Conservation (phyloP, 2,329 filamentous ascomycete species). For the Botrytis medusae region DNA sequence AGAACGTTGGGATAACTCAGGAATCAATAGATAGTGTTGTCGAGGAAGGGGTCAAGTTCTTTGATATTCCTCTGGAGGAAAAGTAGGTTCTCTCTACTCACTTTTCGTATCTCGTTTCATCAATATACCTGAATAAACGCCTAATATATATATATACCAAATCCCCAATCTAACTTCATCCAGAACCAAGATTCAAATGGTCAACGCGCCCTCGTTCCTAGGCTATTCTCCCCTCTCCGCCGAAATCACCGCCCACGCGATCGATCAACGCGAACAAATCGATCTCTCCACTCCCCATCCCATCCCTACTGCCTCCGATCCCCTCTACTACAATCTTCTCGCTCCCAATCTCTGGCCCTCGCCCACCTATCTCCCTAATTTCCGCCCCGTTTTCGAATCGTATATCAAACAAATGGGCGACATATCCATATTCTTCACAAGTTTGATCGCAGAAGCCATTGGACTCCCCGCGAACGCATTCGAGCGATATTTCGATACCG, state of each 20-base stretch:
- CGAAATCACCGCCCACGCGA: conserved; percentile 70
- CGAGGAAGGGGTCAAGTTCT: conserved; percentile 68
- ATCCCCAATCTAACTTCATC: conserved; percentile 24
- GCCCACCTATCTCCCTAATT: conserved; percentile 59
- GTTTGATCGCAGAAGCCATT: conserved; percentile 81
- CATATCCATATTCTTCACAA: conserved; percentile 73
- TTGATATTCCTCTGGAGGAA: conserved; percentile 72
- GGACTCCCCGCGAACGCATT: conserved; percentile 69
- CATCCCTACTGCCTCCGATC: conserved; percentile 59
- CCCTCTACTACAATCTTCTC: conserved; percentile 72
- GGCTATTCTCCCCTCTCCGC: conserved; percentile 66
- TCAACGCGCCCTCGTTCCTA: conserved; percentile 69
- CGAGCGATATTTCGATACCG: conserved; percentile 70
- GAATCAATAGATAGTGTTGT: conserved; percentile 66
- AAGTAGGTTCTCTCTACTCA: conserved; percentile 51
- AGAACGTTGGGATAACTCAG: conserved; percentile 72
- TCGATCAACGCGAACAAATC: conserved; percentile 83
- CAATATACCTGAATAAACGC: neutral
- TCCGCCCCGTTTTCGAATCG: conserved; percentile 66
- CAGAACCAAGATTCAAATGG: conserved; percentile 65
- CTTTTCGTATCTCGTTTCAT: neutral
- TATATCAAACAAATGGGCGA: conserved; percentile 76
- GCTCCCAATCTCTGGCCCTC: conserved; percentile 82
- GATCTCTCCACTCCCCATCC: conserved; percentile 80
- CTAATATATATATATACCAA: conserved; percentile 40